These are phyloP conservation scores for Micractinium sp. DNA, from an alignment of 139 green algal species.

Conservation along the genomic window DNA sequence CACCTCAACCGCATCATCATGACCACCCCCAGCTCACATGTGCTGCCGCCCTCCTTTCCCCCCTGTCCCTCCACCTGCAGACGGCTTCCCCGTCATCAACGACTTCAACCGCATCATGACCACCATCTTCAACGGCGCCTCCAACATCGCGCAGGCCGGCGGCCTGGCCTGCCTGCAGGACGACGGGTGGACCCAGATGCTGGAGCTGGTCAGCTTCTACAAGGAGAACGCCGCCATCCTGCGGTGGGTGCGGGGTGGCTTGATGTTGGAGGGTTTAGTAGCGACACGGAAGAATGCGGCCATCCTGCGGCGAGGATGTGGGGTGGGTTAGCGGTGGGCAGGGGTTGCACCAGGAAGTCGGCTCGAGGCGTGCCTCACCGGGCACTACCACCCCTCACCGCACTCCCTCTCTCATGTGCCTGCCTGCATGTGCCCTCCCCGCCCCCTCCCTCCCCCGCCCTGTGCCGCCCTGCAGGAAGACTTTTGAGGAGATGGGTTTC, in stretches of 20 bases:
- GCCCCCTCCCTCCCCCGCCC: neutral
- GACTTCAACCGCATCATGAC: conserved; percentile 98
- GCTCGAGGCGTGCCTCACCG: neutral
- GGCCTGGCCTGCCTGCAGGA: conserved; percentile 91
- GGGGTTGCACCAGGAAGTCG: neutral
- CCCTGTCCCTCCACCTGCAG: conserved; percentile 29
- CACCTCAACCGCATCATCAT: too few relatives aligned
- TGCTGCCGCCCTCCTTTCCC: conserved; percentile 28
- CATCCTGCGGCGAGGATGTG: too few relatives aligned
- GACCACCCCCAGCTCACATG: too few relatives aligned
- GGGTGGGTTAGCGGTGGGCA: neutral
- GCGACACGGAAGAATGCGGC: too few relatives aligned
- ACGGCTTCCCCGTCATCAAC: conserved; percentile 80
- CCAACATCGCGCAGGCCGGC: conserved; percentile 93
- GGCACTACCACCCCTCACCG: neutral
- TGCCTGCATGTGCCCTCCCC: neutral
- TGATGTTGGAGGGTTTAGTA: too few relatives aligned
- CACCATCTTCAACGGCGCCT: conserved; percentile 99
- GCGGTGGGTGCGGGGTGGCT: too few relatives aligned
- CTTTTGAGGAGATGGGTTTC: conserved; percentile 96
- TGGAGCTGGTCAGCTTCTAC: conserved; percentile 93
- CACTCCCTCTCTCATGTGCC: neutral
- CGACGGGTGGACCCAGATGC: conserved; percentile 86
- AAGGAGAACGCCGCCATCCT: conserved; percentile 98
- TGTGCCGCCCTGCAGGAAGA: conserved; percentile 41